These are phyloP conservation scores for Meira miltonrushii DNA, from an alignment of 1,284 basidiomycete genomes.

Conservation along the genomic window DNA sequence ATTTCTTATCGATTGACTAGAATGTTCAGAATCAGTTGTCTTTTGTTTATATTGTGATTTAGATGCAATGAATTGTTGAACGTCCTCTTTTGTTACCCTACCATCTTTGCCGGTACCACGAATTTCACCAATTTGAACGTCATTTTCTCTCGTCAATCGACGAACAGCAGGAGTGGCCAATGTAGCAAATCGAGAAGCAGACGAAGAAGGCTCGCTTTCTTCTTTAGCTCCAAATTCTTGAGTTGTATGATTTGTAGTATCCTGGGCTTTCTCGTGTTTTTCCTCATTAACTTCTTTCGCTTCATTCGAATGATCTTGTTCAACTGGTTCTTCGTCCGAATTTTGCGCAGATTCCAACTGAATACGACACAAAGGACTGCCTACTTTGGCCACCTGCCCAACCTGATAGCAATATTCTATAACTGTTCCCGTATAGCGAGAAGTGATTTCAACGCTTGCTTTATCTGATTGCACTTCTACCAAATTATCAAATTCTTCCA, in stretches of 20 bases:
- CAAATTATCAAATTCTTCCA: constrained; percentile 76
- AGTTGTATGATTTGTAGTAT: background rate
- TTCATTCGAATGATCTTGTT: constrained; percentile 11
- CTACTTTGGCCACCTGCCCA: constrained; percentile 82
- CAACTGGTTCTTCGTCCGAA: constrained; percentile 27
- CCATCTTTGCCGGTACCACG: constrained; percentile 70
- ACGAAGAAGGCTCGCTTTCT: background rate
- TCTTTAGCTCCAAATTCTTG: constrained; percentile 3
- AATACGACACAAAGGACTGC: constrained; percentile 73
- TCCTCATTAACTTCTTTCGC: background rate
- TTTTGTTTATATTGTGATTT: background rate
- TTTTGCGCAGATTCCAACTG: constrained; percentile 64
- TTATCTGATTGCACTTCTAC: constrained; percentile 95
- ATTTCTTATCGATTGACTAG: background rate
- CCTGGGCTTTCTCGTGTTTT: background rate
- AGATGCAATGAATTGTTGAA: constrained; percentile 47
- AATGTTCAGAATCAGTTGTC: background rate
- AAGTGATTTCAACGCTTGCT: constrained; percentile 86
- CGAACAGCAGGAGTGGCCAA: constrained; percentile 70
- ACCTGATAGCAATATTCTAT: constrained; percentile 69
- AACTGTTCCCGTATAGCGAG: constrained; percentile 74
- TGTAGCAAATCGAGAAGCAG: background rate
- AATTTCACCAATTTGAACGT: constrained; percentile 60
- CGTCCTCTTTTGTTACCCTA: constrained; percentile 69
- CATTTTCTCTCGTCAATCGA: constrained; percentile 66